Conservation (phyloP, 2,329 filamentous ascomycete species). For the Zasmidium cellare region DNA sequence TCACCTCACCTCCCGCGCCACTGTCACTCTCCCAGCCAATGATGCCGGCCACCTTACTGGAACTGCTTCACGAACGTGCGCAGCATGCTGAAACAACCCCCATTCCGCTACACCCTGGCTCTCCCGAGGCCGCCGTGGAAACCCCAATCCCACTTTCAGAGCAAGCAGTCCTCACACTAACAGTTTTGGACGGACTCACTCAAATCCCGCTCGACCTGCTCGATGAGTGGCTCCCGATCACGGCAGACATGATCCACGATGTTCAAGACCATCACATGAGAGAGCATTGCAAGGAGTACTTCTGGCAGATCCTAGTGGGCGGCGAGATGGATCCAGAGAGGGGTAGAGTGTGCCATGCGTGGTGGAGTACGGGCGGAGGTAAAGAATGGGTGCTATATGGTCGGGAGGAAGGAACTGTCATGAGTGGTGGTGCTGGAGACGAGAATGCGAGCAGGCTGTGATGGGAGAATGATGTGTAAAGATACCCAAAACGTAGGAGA, state of each 20-base stretch:
- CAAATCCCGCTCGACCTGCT: slow-evolving; percentile 69
- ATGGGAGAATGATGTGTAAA: background rate
- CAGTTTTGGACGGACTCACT: slow-evolving; percentile 76
- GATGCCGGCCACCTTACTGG: slow-evolving; percentile 76
- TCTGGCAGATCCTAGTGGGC: slow-evolving; percentile 74
- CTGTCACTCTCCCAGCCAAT: slow-evolving; percentile 72
- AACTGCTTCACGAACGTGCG: slow-evolving; percentile 71
- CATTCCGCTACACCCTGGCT: slow-evolving; percentile 42
- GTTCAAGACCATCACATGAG: slow-evolving; percentile 64
- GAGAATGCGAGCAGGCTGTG: slow-evolving; percentile 18
- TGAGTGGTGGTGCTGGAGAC: slow-evolving; percentile 51
- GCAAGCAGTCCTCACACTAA: slow-evolving; percentile 73
- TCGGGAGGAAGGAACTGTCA: slow-evolving; percentile 39
- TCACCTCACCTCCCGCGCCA: slow-evolving; percentile 76
- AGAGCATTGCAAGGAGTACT: slow-evolving; percentile 65
- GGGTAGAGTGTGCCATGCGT: slow-evolving; percentile 73
- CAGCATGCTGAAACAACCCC: slow-evolving; percentile 52
- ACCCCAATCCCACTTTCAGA: slow-evolving; percentile 60
- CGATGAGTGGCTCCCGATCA: slow-evolving; percentile 76
- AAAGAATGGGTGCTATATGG: slow-evolving; percentile 57
- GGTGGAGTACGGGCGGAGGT: slow-evolving; percentile 75
- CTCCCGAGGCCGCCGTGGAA: slow-evolving; percentile 21
- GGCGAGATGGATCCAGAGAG: slow-evolving; percentile 89
- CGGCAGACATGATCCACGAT: slow-evolving; percentile 65
- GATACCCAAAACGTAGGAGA: too few species aligned